Evolutionary conservation across 768 basidiomycete species (phyloP), one percentile per base, ranked within the genome.

Genomic region (Amanita pallidorosea): DNA sequence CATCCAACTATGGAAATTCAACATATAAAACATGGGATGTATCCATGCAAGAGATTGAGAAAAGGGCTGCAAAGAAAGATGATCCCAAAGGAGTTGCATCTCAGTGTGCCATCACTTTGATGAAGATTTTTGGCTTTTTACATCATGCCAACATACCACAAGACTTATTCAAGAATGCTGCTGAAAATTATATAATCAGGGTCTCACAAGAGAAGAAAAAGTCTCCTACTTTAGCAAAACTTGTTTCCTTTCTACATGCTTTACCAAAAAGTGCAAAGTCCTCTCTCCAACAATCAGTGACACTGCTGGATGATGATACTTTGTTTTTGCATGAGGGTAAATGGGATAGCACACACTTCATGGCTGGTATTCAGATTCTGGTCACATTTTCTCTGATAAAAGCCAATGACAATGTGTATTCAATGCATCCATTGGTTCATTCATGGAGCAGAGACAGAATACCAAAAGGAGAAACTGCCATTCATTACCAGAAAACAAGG

Each of bases 301-400:
- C 11, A 12, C 22, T 44, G 12, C 15, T 47, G 12, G 35, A 48
- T 22, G 6, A 33, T 35, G 7, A 38, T 34, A 25, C 25, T 3
- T 20, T 48, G 6, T 34, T n/a, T 38, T 22, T 48, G 34, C 13
- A n/a, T 6, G 34, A 40, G 6, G 38, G 47, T 11, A 7, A 25
- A 3, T 59, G 59, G 59, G 46, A 60, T 43, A 22, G 41, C n/a
- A 17, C 51, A 11, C 15, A 22, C 7, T 58, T 58, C 49, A 36
- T 41, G 23, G 34, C 45, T 25, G 59, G 55, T 2, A 60, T 60
- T 47, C 45, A 51, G 35, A 27, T 58, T 7, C 40, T 60, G 22
- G 9, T 54, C 5, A 47, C 47, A 9, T 54, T 56, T 41, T 57
- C 58, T 3, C 52, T 59, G 34, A 45, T 59, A 15, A 54, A 53